These are phyloP conservation scores for Candida anutae DNA, from an alignment of 1,139 yeast genomes.

Conservation along the genomic window DNA sequence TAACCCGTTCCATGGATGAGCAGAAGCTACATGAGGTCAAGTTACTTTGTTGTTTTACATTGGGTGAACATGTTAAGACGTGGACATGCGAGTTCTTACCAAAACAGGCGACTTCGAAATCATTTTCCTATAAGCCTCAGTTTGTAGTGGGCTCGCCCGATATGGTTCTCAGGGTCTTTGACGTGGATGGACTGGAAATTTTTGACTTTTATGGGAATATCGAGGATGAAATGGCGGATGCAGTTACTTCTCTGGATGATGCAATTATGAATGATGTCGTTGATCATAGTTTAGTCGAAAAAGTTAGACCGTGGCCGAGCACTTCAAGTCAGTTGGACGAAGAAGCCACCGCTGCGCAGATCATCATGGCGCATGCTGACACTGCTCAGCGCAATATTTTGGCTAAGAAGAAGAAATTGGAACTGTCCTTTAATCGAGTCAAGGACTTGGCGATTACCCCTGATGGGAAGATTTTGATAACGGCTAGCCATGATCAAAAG, in stretches of 20 bases:
- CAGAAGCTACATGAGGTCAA: conserved; percentile 6
- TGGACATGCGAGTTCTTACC: conserved; percentile 79
- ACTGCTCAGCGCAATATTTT: not conserved
- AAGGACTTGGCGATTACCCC: conserved; percentile 59
- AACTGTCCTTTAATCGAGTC: conserved; percentile 40
- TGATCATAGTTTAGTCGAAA: conserved; percentile 2
- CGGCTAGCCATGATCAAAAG: conserved; percentile 55
- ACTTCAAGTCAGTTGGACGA: conserved; percentile 1
- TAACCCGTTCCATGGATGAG: conserved; percentile 18
- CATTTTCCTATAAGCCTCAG: conserved; percentile 31
- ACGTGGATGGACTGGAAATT: conserved; percentile 35
- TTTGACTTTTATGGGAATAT: conserved; percentile 39
- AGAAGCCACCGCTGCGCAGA: not conserved
- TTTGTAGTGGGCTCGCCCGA: conserved; percentile 78
- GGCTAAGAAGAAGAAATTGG: conserved; percentile 8
- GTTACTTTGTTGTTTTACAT: conserved; percentile 28
- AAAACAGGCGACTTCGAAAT: conserved; percentile 1
- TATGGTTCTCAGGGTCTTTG: conserved; percentile 57
- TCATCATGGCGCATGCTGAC: not conserved
- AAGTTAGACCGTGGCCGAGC: conserved; percentile 1
- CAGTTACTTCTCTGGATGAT: conserved; percentile 6
- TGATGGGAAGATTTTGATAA: conserved; percentile 54
- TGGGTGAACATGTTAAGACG: conserved; percentile 34
- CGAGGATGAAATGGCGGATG: conserved; percentile 13
- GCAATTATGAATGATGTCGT: conserved; percentile 10